These are phyloP conservation scores for Chaetomiaceae sp. DNA, from an alignment of 2,329 filamentous ascomycete genomes.

Conservation along the genomic window DNA sequence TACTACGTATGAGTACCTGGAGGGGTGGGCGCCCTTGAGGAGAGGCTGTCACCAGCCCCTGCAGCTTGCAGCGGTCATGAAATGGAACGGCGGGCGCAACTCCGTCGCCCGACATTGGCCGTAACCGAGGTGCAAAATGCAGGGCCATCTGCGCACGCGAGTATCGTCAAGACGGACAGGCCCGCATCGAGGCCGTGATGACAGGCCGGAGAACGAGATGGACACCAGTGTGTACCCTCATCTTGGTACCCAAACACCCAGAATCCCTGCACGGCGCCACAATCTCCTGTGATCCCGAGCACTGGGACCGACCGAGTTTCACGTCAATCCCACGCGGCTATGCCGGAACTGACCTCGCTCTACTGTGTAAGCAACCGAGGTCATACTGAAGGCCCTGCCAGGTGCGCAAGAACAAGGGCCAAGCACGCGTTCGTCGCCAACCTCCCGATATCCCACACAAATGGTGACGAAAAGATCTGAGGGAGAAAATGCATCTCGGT, in stretches of 20 bases:
- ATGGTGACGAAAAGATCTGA: too few relatives aligned
- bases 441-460: too few relatives aligned
- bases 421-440: too few relatives aligned
- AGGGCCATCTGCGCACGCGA: background rate
- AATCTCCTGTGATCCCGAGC: constrained; percentile 10
- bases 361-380: too few relatives aligned
- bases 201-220: constrained; percentile 7
- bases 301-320: constrained; percentile 17
- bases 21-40: background rate
- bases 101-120: constrained; percentile 1
- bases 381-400: too few relatives aligned
- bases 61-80: constrained; percentile 12
- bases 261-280: constrained; percentile 13
- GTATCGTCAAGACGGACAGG: background rate
- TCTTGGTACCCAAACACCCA: constrained; percentile 1
- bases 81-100: constrained; percentile 3
- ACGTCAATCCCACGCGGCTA: constrained; percentile 15
- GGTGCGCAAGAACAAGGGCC: too few relatives aligned
- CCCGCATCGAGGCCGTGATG: constrained; percentile 7
- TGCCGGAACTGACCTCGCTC: constrained; percentile 11
- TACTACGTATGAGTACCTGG: too few relatives aligned
- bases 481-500: too few relatives aligned
- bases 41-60: constrained; percentile 6
- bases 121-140: constrained; percentile 8
- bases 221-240: background rate